Evolutionary conservation across 164 flowering plant species (phyloP), one percentile per base, ranked within the genome.

Genomic region (Aristolochia contorta): DNA sequence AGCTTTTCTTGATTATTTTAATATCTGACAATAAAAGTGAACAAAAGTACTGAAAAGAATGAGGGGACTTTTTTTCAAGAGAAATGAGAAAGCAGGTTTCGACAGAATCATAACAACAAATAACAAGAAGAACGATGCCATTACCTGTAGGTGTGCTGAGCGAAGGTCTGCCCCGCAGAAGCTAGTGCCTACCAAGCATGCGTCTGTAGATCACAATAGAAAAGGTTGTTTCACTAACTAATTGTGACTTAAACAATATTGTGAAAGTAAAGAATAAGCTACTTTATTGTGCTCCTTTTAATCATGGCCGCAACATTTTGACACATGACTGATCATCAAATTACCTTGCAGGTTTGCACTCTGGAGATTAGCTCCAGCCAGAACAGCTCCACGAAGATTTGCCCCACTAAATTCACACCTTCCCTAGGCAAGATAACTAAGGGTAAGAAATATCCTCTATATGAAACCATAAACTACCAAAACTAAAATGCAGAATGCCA

Each of bases 361-460:
- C 75, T 86, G 87, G 65, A 92, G 90, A 78, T 79, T 80, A 55
- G 98, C 90, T 61, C 91, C 96, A 65, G 91, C 87, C 71, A 92
- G 70, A 63, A 84, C 61, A 65, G 98, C 93, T 72, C 96, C 90
- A 68, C 81, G 82, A 72, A 92, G 96, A 74, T 92, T 89, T 65
- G 98, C 97, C 19, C 89, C 85, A 56, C 74, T 87, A 74, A 92
- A 89, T 75, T 87, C 94, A 78, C 98, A 89, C 75, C 98, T 92
- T 83, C 78, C 79, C 80, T 77, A 83, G 89, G 83, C 77, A 82
- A 76, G 23, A 45, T 54, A 45, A 30, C 12, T 10, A 49, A n/a
- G 37, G 59, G 22, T 45, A 64, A 70, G 65, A 49, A 61, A 30
- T 41, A 60, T 63, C n/a, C n/a, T n/a, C n/a, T n/a, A n/a, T n/a